Evolutionary conservation across 129 eudicot species (phyloP).

Genomic region (carrot (Daucus carota)): DH1_v3.0 NC_030382.2:58702001-58702500

Average conservation of each 20-base stretch:
- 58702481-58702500: conserved; percentile 74
- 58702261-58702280: conserved; percentile 20
- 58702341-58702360: neutral
- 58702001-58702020: conserved; percentile 13
- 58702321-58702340: neutral
- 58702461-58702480: conserved; percentile 67
- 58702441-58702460: conserved; percentile 66
- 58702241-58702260: conserved; percentile 30
- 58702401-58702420: conserved; percentile 59
- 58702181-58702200: conserved; percentile 20
- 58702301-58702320: neutral
- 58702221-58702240: conserved; percentile 17
- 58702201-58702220: conserved; percentile 13
- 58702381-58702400: conserved; percentile 42
- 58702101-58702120: conserved; percentile 35
- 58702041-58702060: conserved; percentile 22
- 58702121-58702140: conserved; percentile 38
- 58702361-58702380: conserved; percentile 45
- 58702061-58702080: conserved; percentile 34
- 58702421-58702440: conserved; percentile 58
- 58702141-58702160: conserved; percentile 24
- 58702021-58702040: conserved; percentile 23
- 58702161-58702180: conserved; percentile 19
- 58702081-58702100: conserved; percentile 50
- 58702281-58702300: neutral